Evolutionary conservation across 2,329 filamentous ascomycete genomes (phyloP), one percentile per base, ranked within the genome.

Genomic region (Akanthomyces lecanii): DNA sequence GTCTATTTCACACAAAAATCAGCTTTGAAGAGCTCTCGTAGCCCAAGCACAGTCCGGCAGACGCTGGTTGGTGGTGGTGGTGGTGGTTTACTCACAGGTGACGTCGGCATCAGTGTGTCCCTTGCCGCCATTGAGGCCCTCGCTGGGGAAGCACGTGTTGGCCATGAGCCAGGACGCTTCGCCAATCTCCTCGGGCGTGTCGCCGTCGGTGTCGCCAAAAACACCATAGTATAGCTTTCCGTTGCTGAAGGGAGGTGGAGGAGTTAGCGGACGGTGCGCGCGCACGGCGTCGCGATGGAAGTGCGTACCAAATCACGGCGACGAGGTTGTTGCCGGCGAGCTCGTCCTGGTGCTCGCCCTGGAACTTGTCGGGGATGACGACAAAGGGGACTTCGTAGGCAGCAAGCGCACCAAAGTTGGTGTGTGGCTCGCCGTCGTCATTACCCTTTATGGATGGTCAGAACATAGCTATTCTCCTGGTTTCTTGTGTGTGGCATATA

Each of bases 161-260:
- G 55, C 55, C 42, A 58, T 16, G 14, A 58, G 55, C 55, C 55
- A 58, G 16, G 55, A 58, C 11, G 55, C 55, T 16, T 58, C 55
- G n/a, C 55, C 55, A 58, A 58, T 58, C 33, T 47, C 45, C 55
- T 58, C n/a, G 12, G 55, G 55, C 10, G 25, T 14, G 55, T 58
- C 55, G 28, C 55, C 55, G 42, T 58, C 55, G 28, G 55, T 58
- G 28, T 58, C 55, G 38, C 55, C 55, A 48, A 48, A 58, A 7
- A 58, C 42, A 30, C 55, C 55, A 21, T 58, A 58, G 55, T 47
- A 58, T 11, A 58, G 42, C 55, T 58, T 58, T n/a, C 55, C 55
- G n/a, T 48, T 48, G 33, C 55, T 57, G 54, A 5, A n/a, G 38
- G 6, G 33, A 21, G 38, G n/a, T 21, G 21, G 30, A 2, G 3